Percentiles rank a stretch among this genome's conserved stretches.
These are phyloP conservation scores for Pleurotus salmoneostramineus DNA, from an alignment of 768 basidiomycete species.

Conservation along the genomic window DNA sequence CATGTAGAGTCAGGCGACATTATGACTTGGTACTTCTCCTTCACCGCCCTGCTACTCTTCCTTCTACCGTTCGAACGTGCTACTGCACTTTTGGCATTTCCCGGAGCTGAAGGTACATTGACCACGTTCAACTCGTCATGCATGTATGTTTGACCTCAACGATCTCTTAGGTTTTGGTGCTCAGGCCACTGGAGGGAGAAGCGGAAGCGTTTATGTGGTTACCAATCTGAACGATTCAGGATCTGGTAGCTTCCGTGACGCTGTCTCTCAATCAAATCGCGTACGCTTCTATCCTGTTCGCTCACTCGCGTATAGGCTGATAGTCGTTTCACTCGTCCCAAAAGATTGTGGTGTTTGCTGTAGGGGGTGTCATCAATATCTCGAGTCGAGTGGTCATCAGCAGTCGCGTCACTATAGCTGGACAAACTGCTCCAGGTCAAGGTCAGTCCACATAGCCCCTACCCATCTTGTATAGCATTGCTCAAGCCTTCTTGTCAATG, in stretches of 20 bases:
- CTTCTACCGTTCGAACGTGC: not conserved
- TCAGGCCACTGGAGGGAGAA: constrained; percentile 27
- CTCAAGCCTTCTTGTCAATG: not conserved
- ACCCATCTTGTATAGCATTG: not conserved
- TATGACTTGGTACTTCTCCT: too few relatives aligned
- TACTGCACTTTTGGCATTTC: constrained; percentile 26
- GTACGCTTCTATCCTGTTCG: constrained; percentile 10
- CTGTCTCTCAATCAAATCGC: constrained; percentile 25
- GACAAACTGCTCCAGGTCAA: constrained; percentile 33
- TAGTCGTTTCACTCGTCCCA: not conserved
- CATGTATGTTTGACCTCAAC: not conserved
- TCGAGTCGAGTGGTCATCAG: constrained; percentile 25
- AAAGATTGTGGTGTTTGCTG: constrained; percentile 29
- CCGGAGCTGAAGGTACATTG: constrained; percentile 25
- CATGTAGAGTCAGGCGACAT: too few relatives aligned
- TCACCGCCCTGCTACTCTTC: too few relatives aligned
- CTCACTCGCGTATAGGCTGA: not conserved
- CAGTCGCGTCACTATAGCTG: constrained; percentile 25
- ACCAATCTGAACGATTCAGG: constrained; percentile 30
- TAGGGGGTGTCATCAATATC: constrained; percentile 29
- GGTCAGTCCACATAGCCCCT: constrained; percentile 3
- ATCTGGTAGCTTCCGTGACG: constrained; percentile 30
- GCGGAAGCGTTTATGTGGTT: constrained; percentile 28
- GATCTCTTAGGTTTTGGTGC: constrained; percentile 24
- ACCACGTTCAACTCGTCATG: not conserved